A percentile compares a stretch with the other conserved stretches of the same genome.
Conservation (phyloP, 116 monocot genomes). For the Papilionanthe hybrid region DNA sequence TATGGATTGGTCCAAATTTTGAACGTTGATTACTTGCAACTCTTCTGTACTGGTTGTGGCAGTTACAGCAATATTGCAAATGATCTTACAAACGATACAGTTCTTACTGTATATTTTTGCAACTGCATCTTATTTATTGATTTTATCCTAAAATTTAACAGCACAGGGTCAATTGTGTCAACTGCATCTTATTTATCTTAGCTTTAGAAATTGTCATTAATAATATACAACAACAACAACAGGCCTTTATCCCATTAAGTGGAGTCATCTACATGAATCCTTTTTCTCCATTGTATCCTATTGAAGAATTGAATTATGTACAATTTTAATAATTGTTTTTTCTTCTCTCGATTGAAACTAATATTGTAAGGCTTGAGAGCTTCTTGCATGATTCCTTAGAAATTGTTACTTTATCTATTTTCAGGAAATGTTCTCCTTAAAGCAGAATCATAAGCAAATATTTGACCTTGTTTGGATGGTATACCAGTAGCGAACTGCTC, state of each 20-base stretch:
- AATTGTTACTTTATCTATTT: background rate
- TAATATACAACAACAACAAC: background rate
- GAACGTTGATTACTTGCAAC: too few relatives aligned
- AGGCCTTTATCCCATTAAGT: too few relatives aligned
- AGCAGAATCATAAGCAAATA: background rate
- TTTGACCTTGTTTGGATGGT: background rate
- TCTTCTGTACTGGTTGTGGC: too few relatives aligned
- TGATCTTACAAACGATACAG: too few relatives aligned
- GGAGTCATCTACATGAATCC: too few relatives aligned
- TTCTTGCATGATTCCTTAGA: background rate
- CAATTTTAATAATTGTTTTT: background rate
- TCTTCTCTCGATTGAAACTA: background rate
- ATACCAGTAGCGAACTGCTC: background rate
- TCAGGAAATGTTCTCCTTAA: background rate
- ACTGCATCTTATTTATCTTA: slow-evolving; percentile 4
- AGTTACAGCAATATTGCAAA: too few relatives aligned
- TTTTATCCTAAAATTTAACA: background rate
- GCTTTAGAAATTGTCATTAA: background rate
- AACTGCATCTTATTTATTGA: background rate
- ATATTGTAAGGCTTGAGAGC: background rate
- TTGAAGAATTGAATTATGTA: background rate
- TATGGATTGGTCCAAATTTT: too few relatives aligned
- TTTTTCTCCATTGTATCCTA: too few relatives aligned
- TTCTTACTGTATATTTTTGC: background rate
- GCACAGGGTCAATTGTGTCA: background rate